Percentiles rank a stretch among this genome's conserved stretches.
Evolutionary conservation across 345 rosid species (phyloP).

Genomic region (Jatropha curcas): DNA sequence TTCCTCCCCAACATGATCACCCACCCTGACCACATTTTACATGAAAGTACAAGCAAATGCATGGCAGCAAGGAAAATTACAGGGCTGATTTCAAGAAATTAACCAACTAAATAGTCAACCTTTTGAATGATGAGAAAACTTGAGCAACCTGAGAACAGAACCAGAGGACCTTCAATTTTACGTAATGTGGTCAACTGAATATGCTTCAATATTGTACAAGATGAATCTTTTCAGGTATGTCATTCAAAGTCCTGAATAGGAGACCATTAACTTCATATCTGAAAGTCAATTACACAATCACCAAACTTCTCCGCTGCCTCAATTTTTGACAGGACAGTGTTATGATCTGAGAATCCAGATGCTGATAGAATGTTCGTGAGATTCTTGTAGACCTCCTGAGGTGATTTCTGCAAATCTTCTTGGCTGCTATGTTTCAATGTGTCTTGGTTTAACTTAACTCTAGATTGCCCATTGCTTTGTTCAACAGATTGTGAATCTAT

Average conservation of each 20-base stretch:
- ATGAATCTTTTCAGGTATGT: conserved; percentile 1
- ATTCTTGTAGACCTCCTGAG: conserved; percentile 34
- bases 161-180: background rate
- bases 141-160: background rate
- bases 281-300: conserved; percentile 53
- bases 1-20: background rate
- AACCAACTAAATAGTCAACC: background rate
- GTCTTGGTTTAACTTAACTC: conserved; percentile 18
- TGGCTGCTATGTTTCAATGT: conserved; percentile 15
- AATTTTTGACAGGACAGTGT: conserved; percentile 37
- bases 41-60: background rate
- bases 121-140: background rate
- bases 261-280: conserved; percentile 42
- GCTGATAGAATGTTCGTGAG: conserved; percentile 35
- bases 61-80: background rate
- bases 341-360: conserved; percentile 26
- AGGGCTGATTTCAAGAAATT: background rate
- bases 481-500: conserved; percentile 33
- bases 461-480: conserved; percentile 1
- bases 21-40: too few relatives aligned
- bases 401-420: conserved; percentile 12
- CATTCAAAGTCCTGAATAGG: background rate
- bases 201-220: conserved; percentile 2
- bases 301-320: conserved; percentile 51
- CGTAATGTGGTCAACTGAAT: background rate